Conservation (phyloP, 202 grass and related monocot species). For the Carex sylvatica region DNA sequence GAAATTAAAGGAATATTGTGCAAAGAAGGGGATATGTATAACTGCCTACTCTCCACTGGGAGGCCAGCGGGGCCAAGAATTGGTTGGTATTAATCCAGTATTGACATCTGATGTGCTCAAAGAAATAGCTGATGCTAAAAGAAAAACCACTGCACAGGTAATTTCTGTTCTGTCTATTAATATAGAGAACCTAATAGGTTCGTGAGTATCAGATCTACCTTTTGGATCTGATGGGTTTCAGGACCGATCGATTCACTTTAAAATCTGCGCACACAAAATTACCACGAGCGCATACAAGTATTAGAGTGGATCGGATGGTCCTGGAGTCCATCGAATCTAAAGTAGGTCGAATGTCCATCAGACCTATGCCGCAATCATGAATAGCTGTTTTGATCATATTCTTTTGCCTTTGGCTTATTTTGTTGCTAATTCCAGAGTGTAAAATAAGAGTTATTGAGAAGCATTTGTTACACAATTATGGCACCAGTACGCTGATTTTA, state of each 20-base stretch:
- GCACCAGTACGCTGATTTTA: background rate
- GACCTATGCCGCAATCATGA: too few species aligned
- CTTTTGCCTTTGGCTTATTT: too few species aligned
- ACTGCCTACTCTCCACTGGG: constrained; percentile 27
- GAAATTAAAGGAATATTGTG: constrained; percentile 27
- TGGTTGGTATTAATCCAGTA: background rate
- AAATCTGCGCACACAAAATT: too few species aligned
- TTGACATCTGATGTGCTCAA: constrained; percentile 26
- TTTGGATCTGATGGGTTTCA: too few species aligned
- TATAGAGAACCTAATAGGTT: background rate
- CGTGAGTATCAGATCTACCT: too few species aligned
- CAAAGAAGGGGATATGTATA: constrained; percentile 22
- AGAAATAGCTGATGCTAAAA: constrained; percentile 29
- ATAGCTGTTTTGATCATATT: too few species aligned
- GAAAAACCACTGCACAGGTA: constrained; percentile 46
- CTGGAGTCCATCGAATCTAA: too few species aligned
- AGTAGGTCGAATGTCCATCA: too few species aligned
- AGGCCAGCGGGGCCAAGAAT: background rate
- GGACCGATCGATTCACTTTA: too few species aligned
- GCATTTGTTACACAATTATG: background rate
- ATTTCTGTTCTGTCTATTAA: background rate
- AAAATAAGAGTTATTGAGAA: background rate
- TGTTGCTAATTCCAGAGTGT: too few species aligned
- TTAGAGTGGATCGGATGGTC: too few species aligned
- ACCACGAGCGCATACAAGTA: too few species aligned